These are phyloP conservation scores for Phyllosticta capitalensis DNA, from an alignment of 2,329 filamentous ascomycete genomes.

Conservation along the genomic window DNA sequence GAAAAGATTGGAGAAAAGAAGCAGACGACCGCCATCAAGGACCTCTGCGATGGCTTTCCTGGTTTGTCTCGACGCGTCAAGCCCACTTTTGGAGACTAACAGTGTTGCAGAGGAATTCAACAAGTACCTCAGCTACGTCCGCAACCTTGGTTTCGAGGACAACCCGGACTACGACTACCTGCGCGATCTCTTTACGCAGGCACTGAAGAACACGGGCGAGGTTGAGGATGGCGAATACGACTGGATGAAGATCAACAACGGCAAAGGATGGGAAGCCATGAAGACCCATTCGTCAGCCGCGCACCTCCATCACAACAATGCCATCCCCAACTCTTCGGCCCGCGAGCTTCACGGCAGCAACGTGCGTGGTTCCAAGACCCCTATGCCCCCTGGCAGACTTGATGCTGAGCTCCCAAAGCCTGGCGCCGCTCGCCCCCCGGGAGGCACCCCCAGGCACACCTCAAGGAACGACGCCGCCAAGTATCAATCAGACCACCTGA, in stretches of 20 bases:
- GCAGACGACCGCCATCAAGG: slow-evolving; percentile 93
- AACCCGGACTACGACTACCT: slow-evolving; percentile 98
- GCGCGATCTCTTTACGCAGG: slow-evolving; percentile 90
- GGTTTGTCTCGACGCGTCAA: slow-evolving; percentile 33
- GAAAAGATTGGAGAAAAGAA: slow-evolving; percentile 99
- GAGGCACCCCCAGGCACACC: slow-evolving; percentile 13
- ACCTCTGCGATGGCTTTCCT: slow-evolving; percentile 91
- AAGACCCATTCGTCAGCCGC: slow-evolving; percentile 61
- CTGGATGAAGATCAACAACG: slow-evolving; percentile 97
- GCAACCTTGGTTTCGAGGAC: slow-evolving; percentile 96
- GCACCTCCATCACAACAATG: slow-evolving; percentile 70
- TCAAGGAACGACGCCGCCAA: slow-evolving; percentile 14
- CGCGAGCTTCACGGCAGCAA: slow-evolving; percentile 71
- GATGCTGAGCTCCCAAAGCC: slow-evolving; percentile 46
- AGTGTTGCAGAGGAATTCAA: slow-evolving; percentile 70
- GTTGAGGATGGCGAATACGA: slow-evolving; percentile 98
- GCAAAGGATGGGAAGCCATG: slow-evolving; percentile 82
- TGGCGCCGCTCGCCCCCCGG: slow-evolving; percentile 46
- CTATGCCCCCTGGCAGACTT: slow-evolving; percentile 34
- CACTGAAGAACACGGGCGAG: slow-evolving; percentile 86
- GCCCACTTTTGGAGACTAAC: slow-evolving; percentile 14
- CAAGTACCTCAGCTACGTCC: slow-evolving; percentile 94
- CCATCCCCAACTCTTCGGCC: slow-evolving; percentile 69
- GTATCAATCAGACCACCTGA: slow-evolving; percentile 26
- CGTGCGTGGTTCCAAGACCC: slow-evolving; percentile 50